These are phyloP conservation scores for Monosporozyma aerobia DNA, from an alignment of 805 yeast genomes.

Conservation along the genomic window DNA sequence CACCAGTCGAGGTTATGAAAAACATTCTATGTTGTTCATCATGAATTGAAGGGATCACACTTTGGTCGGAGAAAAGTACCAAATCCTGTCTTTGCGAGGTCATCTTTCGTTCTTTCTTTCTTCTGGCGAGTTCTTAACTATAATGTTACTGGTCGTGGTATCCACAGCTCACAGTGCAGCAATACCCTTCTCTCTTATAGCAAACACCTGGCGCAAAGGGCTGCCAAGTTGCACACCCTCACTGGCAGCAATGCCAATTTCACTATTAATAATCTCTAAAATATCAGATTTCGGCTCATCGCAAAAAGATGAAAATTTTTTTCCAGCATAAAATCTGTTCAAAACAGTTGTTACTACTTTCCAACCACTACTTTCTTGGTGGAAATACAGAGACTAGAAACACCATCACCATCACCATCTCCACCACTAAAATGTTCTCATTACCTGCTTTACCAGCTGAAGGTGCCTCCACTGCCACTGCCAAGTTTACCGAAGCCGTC, in stretches of 20 bases:
- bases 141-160: neutral
- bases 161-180: neutral
- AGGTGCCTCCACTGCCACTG: conserved; percentile 42
- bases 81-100: conserved; percentile 43
- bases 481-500: conserved; percentile 47
- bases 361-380: neutral
- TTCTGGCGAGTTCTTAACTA: neutral
- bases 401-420: neutral
- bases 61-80: conserved; percentile 41
- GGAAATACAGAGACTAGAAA: neutral
- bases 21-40: conserved; percentile 20
- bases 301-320: conserved; percentile 1
- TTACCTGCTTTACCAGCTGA: conserved; percentile 44
- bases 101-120: neutral
- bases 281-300: conserved; percentile 1
- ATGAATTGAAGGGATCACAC: conserved; percentile 29
- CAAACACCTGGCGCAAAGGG: too few species aligned
- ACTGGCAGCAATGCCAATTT: neutral
- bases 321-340: neutral
- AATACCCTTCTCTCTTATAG: too few species aligned
- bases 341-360: neutral
- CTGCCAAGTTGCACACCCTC: neutral
- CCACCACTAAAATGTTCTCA: conserved; percentile 14
- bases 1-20: conserved; percentile 35
- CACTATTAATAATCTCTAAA: neutral